Evolutionary conservation across 495 filamentous ascomycete species (phyloP).

Genomic region (Hypoxylon perforatum): DNA sequence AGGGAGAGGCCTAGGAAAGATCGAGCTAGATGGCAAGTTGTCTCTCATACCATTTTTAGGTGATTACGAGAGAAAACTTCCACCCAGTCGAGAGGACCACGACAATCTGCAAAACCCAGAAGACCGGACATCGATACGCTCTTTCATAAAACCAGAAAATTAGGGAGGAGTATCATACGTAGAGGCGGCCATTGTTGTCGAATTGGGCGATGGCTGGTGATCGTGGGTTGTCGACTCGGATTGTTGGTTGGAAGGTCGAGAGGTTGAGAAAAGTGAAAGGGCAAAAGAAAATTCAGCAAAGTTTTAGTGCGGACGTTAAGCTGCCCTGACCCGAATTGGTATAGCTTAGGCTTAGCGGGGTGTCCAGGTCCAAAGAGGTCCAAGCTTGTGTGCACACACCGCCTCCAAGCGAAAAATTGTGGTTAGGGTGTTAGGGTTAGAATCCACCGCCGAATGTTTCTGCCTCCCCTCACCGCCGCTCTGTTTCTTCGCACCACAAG

Average conservation of each 20-base stretch:
- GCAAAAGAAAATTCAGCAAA: slow-evolving; percentile 25
- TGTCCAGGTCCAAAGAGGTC: background rate
- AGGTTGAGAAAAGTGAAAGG: slow-evolving; percentile 13
- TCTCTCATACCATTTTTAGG: slow-evolving; percentile 44
- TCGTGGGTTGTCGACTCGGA: slow-evolving; percentile 46
- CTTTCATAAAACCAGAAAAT: slow-evolving; percentile 52
- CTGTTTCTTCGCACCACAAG: slow-evolving; percentile 20
- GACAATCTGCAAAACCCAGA: slow-evolving; percentile 69
- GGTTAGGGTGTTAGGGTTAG: slow-evolving; percentile 32
- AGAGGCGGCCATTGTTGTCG: slow-evolving; percentile 67
- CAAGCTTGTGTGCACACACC: slow-evolving; percentile 16
- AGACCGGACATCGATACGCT: slow-evolving; percentile 66
- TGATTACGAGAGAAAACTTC: slow-evolving; percentile 45
- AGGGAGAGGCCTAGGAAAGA: slow-evolving; percentile 72
- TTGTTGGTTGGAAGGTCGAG: slow-evolving; percentile 25
- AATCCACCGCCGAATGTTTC: slow-evolving; percentile 35
- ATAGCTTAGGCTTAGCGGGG: slow-evolving; percentile 1
- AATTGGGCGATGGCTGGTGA: slow-evolving; percentile 47
- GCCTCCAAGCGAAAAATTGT: slow-evolving; percentile 31
- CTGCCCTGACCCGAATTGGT: slow-evolving; percentile 7
- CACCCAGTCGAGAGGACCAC: slow-evolving; percentile 82
- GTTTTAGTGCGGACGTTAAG: slow-evolving; percentile 25
- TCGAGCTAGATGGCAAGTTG: slow-evolving; percentile 79
- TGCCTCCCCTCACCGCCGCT: slow-evolving; percentile 39
- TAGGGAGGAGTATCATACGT: slow-evolving; percentile 69